A percentile compares a stretch with the other conserved stretches of the same genome.
Conservation (phyloP, 352 stramenopile genomes). For the Globisporangium middletonii region DNA sequence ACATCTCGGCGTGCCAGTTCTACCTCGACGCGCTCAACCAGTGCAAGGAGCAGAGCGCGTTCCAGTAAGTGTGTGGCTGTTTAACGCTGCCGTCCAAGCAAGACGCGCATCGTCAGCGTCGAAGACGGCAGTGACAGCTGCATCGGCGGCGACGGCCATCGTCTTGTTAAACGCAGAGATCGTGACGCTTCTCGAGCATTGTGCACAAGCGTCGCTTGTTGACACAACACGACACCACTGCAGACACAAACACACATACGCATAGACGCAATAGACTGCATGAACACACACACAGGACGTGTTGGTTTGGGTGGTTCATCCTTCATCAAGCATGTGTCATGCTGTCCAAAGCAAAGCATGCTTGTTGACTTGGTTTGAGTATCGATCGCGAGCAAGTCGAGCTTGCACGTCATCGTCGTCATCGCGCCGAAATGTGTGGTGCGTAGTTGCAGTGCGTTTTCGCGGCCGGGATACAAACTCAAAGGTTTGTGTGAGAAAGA, state of each 20-base stretch:
- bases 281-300: not conserved
- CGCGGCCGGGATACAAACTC: too few species aligned
- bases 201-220: not conserved
- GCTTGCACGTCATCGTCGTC: not conserved
- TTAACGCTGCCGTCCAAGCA: too few species aligned
- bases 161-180: too few species aligned
- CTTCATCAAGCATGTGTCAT: too few species aligned
- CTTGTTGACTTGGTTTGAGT: not conserved
- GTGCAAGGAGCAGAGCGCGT: slow-evolving; percentile 74
- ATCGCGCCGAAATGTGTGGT: not conserved
- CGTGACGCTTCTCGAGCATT: not conserved
- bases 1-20: slow-evolving; percentile 80
- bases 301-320: too few species aligned
- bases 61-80: slow-evolving; percentile 25
- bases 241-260: not conserved
- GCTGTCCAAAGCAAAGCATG: too few species aligned
- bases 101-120: too few species aligned
- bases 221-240: not conserved
- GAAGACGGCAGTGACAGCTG: too few species aligned
- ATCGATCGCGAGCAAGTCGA: not conserved
- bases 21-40: slow-evolving; percentile 79
- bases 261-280: slow-evolving; percentile 4
- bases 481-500: too few species aligned
- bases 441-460: not conserved
- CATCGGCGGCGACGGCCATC: too few species aligned